Evolutionary conservation across 148 eudicot genomes (phyloP).

Genomic region (Vaccinium macrocarpon): DNA sequence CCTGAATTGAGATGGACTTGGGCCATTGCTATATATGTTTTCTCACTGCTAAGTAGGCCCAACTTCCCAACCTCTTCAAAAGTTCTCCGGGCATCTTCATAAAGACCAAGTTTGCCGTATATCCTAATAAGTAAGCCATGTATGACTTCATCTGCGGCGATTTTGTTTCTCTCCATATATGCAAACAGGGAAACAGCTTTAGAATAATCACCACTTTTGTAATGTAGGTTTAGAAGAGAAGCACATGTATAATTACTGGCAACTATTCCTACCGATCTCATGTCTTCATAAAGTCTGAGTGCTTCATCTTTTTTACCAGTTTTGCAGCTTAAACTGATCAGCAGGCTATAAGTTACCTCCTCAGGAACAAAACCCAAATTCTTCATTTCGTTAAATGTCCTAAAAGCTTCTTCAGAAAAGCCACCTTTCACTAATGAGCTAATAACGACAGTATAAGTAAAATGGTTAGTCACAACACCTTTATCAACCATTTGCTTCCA

Average conservation of each 20-base stretch:
- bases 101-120: slow-evolving; percentile 89
- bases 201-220: slow-evolving; percentile 69
- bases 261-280: slow-evolving; percentile 50
- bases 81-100: slow-evolving; percentile 77
- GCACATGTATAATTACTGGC: slow-evolving; percentile 91
- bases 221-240: slow-evolving; percentile 66
- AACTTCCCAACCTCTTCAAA: slow-evolving; percentile 59
- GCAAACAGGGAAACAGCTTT: slow-evolving; percentile 78
- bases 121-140: slow-evolving; percentile 80
- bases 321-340: slow-evolving; percentile 54
- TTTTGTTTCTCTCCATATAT: slow-evolving; percentile 70
- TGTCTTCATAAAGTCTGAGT: slow-evolving; percentile 64
- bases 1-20: slow-evolving; percentile 74
- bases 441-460: slow-evolving; percentile 74
- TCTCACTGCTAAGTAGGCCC: slow-evolving; percentile 67
- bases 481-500: slow-evolving; percentile 62
- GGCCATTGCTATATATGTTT: slow-evolving; percentile 85
- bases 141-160: slow-evolving; percentile 80
- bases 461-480: slow-evolving; percentile 60
- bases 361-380: slow-evolving; percentile 68
- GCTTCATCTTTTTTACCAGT: slow-evolving; percentile 47
- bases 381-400: slow-evolving; percentile 63
- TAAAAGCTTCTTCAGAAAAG: slow-evolving; percentile 56
- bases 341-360: slow-evolving; percentile 78
- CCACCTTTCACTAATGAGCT: slow-evolving; percentile 73